Evolutionary conservation across 139 green algal species (phyloP).

Genomic region (Haematococcus lacustris): DNA sequence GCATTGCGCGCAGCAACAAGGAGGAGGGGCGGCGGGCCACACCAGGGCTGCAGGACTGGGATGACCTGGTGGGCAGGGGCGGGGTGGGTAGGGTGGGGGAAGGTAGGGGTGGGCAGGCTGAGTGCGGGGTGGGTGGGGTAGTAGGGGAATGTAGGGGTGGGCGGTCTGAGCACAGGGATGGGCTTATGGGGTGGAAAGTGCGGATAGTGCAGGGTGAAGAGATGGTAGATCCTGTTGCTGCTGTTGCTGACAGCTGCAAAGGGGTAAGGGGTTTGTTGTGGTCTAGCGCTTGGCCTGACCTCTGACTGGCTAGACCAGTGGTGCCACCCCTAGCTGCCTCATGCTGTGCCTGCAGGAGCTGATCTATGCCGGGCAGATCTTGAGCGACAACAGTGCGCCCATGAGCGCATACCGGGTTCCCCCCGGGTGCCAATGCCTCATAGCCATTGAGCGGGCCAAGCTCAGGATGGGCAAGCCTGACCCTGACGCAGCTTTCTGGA

Average conservation of each 20-base stretch:
- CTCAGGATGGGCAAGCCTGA: not conserved
- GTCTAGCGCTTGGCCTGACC: not conserved
- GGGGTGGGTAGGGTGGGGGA: too few species aligned
- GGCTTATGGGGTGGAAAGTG: too few species aligned
- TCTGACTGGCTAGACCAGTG: not conserved
- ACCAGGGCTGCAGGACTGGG: constrained; percentile 62
- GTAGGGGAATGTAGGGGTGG: not conserved
- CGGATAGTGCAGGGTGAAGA: too few species aligned
- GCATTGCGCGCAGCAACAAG: constrained; percentile 80
- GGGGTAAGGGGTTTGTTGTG: not conserved
- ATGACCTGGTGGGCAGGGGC: constrained; percentile 80
- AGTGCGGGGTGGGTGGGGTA: not conserved
- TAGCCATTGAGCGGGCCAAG: not conserved
- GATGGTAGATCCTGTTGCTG: too few species aligned
- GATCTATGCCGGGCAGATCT: constrained; percentile 75
- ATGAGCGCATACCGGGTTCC: constrained; percentile 79
- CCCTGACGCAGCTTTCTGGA: constrained; percentile 1
- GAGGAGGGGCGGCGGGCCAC: constrained; percentile 55
- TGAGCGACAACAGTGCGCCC: constrained; percentile 54
- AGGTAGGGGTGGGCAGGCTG: not conserved
- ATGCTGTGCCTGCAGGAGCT: constrained; percentile 38
- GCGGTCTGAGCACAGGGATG: too few species aligned
- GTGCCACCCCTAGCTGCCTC: not conserved
- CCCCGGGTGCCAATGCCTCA: constrained; percentile 27
- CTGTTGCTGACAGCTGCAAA: not conserved